Conservation (phyloP, 768 basidiomycete genomes). For the Myochromella boudieri region DNA sequence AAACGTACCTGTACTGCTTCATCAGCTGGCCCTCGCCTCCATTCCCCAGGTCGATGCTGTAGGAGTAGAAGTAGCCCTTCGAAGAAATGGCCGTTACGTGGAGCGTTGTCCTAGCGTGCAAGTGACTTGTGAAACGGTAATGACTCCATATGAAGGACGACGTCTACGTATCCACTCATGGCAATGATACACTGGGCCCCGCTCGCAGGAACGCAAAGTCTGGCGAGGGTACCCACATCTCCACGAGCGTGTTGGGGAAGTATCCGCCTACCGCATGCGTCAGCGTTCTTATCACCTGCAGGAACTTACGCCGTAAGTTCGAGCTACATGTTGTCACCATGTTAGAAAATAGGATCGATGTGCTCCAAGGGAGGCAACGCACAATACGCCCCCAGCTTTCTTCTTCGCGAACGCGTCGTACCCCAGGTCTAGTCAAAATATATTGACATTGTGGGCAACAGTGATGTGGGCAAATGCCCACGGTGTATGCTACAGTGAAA, state of each 20-base stretch:
- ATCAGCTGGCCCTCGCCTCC: conserved; percentile 94
- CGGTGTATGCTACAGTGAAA: too few relatives aligned
- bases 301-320: conserved; percentile 63
- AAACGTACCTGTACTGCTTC: conserved; percentile 84
- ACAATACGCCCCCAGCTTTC: conserved; percentile 63
- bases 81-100: conserved; percentile 97
- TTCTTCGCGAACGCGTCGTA: conserved; percentile 84
- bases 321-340: conserved; percentile 28
- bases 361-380: conserved; percentile 22
- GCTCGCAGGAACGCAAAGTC: conserved; percentile 86
- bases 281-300: conserved; percentile 73
- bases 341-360: neutral
- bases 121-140: neutral
- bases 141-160: neutral
- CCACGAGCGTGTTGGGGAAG: conserved; percentile 84
- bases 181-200: conserved; percentile 87
- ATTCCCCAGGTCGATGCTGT: conserved; percentile 92
- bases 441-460: too few relatives aligned
- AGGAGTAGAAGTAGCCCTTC: conserved; percentile 94
- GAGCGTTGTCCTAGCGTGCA: conserved; percentile 72
- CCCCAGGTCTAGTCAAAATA: conserved; percentile 70
- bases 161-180: conserved; percentile 69
- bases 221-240: conserved; percentile 95
- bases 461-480: too few relatives aligned
- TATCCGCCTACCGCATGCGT: conserved; percentile 83